These are phyloP conservation scores for Oxyria digyna DNA, from an alignment of 148 eudicot genomes.

Conservation along the genomic window DNA sequence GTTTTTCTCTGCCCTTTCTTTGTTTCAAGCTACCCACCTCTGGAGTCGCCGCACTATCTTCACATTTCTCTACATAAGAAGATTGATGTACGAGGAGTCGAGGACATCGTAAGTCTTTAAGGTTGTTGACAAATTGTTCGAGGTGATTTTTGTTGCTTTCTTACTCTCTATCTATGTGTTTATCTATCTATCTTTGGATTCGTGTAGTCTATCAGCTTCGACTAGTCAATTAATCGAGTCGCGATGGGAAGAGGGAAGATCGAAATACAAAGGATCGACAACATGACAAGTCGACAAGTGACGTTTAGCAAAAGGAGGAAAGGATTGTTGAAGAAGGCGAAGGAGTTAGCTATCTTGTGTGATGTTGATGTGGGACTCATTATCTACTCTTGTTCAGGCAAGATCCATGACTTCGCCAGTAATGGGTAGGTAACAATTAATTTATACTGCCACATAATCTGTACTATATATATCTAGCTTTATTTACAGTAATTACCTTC, in stretches of 20 bases:
- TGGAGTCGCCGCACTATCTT: no score
- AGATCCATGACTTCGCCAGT: conserved; percentile 23
- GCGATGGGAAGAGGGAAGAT: conserved; percentile 33
- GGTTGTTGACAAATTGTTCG: background rate
- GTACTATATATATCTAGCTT: background rate
- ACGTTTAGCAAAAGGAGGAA: conserved; percentile 28
- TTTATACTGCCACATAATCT: background rate
- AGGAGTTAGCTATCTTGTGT: conserved; percentile 27
- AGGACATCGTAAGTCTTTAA: background rate
- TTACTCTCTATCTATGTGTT: no score
- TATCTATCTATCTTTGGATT: no score
- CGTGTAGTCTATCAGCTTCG: no score
- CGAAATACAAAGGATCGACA: conserved; percentile 29
- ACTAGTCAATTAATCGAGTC: no score
- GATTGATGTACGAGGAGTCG: no score
- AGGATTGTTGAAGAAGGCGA: conserved; percentile 32
- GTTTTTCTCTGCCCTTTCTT: background rate
- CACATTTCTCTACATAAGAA: background rate
- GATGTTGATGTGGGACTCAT: conserved; percentile 28
- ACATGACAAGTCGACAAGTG: conserved; percentile 28
- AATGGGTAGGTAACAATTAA: conserved; percentile 8
- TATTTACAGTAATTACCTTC: background rate
- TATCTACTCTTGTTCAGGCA: conserved; percentile 25
- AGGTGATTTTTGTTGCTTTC: background rate
- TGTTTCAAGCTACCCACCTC: no score